Evolutionary conservation across 495 filamentous ascomycete species (phyloP).

Genomic region (Lepraria neglecta): DNA sequence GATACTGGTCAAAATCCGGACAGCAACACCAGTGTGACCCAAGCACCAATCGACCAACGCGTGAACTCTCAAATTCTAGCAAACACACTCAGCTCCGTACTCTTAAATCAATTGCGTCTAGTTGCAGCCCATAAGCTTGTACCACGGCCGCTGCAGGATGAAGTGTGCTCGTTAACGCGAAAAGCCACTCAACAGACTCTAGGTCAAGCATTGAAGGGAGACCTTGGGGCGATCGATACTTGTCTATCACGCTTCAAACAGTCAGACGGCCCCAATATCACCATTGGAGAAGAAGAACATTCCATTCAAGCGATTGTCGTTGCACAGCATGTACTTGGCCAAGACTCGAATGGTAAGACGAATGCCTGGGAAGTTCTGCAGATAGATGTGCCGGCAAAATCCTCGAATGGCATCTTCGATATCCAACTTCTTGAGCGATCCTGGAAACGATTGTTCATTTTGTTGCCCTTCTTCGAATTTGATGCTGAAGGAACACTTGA

Average conservation of each 20-base stretch:
- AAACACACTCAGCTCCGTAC: conserved; percentile 35
- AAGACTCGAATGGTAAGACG: conserved; percentile 38
- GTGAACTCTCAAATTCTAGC: conserved; percentile 26
- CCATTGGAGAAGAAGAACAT: conserved; percentile 54
- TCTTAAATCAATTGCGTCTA: conserved; percentile 41
- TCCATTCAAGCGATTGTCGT: conserved; percentile 61
- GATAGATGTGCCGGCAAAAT: conserved; percentile 24
- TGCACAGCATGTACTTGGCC: conserved; percentile 51
- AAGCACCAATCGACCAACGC: conserved; percentile 20
- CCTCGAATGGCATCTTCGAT: conserved; percentile 32
- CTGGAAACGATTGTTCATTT: conserved; percentile 69
- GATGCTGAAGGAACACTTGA: conserved; percentile 58
- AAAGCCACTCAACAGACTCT: conserved; percentile 32
- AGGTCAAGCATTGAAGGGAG: conserved; percentile 8
- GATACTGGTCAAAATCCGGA: conserved; percentile 22
- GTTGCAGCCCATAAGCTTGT: conserved; percentile 39
- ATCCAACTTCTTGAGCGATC: conserved; percentile 54
- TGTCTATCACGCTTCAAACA: conserved; percentile 1
- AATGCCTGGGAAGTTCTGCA: conserved; percentile 57
- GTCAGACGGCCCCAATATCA: conserved; percentile 49
- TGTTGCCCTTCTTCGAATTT: conserved; percentile 72
- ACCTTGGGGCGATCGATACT: neutral
- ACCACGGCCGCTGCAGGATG: conserved; percentile 23
- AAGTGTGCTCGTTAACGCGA: conserved; percentile 33
- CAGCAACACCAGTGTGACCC: neutral